Conservation (phyloP, 2,329 filamentous ascomycete genomes). For the Fusarium redolens region DNA sequence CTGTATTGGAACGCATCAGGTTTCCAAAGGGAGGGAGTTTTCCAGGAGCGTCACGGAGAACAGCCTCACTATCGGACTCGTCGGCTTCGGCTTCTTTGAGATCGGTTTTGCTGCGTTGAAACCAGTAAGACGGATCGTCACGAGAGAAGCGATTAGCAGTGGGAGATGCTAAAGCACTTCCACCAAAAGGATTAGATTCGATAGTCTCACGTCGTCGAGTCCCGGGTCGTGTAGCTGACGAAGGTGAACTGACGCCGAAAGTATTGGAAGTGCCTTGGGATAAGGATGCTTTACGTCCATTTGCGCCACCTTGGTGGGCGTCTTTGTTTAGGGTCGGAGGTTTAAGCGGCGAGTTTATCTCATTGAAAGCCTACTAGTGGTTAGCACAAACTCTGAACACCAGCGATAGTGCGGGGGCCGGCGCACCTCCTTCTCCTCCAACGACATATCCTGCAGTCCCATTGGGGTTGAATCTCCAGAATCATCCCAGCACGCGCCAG, state of each 20-base stretch:
- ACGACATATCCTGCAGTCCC: slow-evolving; percentile 75
- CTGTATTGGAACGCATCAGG: slow-evolving; percentile 66
- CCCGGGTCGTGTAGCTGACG: slow-evolving; percentile 75
- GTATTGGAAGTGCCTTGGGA: slow-evolving; percentile 74
- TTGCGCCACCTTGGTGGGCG: slow-evolving; percentile 67
- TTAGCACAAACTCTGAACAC: slow-evolving; percentile 35
- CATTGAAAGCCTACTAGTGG: slow-evolving; percentile 75
- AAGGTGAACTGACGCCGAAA: slow-evolving; percentile 80
- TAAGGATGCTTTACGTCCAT: slow-evolving; percentile 84
- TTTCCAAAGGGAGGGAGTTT: slow-evolving; percentile 56
- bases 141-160: slow-evolving; percentile 69
- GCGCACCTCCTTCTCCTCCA: slow-evolving; percentile 70
- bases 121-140: slow-evolving; percentile 71
- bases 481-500: slow-evolving; percentile 92
- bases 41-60: slow-evolving; percentile 47
- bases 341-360: slow-evolving; percentile 95
- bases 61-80: slow-evolving; percentile 57
- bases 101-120: slow-evolving; percentile 65
- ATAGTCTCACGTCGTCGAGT: slow-evolving; percentile 85
- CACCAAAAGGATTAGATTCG: slow-evolving; percentile 73
- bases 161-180: slow-evolving; percentile 68
- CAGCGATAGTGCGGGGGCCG: slow-evolving; percentile 14
- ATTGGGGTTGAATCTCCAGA: slow-evolving; percentile 77
- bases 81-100: slow-evolving; percentile 66
- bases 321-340: slow-evolving; percentile 81